phyloP scores from a whole-genome alignment of 208 protist species.

The Kentomonas sorsogonicus region DNA sequence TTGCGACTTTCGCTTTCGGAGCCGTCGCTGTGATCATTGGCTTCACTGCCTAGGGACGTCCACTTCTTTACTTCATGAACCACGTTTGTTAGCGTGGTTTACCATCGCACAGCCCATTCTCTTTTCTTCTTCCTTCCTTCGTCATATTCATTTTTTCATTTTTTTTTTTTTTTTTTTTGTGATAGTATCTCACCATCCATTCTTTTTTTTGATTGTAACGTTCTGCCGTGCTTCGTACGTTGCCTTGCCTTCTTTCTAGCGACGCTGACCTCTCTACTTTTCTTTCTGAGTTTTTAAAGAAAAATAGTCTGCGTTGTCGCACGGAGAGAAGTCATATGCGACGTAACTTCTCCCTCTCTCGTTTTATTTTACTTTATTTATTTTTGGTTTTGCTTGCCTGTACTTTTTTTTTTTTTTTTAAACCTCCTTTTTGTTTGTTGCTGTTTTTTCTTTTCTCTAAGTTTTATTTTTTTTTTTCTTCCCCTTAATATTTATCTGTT shows the following conservation, averaged over 20 bases:
- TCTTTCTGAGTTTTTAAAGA: neutral
- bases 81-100: no score
- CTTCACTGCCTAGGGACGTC: no score
- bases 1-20: neutral
- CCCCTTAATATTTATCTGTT: neutral
- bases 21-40: no score
- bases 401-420: neutral
- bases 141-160: slow-evolving; percentile 1
- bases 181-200: neutral
- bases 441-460: neutral
- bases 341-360: no score
- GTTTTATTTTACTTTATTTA: neutral
- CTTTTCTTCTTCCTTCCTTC: neutral
- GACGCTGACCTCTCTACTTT: neutral
- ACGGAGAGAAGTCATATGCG: no score
- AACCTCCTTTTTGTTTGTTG: neutral
- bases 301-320: no score
- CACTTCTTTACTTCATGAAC: no score
- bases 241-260: neutral
- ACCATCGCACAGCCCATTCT: no score
- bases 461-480: slow-evolving; percentile 1
- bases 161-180: slow-evolving; percentile 1
- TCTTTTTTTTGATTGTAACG: no score
- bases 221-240: no score
- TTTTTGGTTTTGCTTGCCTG: neutral